Percentiles rank a stretch among this genome's conserved stretches.
Evolutionary conservation across 148 eudicot species (phyloP).

Genomic region (Fallopia convolvulus): DNA sequence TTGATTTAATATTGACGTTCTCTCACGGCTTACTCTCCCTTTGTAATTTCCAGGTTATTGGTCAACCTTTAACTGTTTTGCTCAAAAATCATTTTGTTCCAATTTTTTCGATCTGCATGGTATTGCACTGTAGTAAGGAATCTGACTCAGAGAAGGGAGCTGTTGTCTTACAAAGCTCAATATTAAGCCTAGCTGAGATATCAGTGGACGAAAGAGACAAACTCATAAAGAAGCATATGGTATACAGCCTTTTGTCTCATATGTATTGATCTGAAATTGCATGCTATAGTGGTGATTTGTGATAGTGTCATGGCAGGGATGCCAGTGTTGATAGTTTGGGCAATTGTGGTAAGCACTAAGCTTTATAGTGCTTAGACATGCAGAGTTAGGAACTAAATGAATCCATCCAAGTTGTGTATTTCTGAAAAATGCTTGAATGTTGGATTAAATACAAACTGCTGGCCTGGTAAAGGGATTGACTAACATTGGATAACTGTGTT

Average conservation of each 20-base stretch:
- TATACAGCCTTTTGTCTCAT: slow-evolving; percentile 15
- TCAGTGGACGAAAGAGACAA: slow-evolving; percentile 80
- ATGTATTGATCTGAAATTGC: slow-evolving; percentile 1
- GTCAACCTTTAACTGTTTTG: slow-evolving; percentile 43
- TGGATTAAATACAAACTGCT: not conserved
- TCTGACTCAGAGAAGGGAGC: slow-evolving; percentile 63
- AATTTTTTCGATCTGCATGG: slow-evolving; percentile 86
- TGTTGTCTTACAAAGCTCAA: slow-evolving; percentile 54
- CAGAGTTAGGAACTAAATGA: not conserved
- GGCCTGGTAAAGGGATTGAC: not conserved
- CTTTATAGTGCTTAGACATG: not conserved
- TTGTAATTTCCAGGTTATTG: slow-evolving; percentile 45
- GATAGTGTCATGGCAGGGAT: not conserved
- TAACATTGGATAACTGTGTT: not conserved
- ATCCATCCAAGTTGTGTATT: not conserved
- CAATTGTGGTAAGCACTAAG: not conserved
- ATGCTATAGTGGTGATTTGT: slow-evolving; percentile 4
- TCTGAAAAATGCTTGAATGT: not conserved
- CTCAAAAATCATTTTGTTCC: slow-evolving; percentile 67
- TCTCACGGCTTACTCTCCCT: not conserved
- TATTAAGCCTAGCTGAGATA: slow-evolving; percentile 59
- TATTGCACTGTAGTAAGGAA: slow-evolving; percentile 71
- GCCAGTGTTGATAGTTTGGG: not conserved
- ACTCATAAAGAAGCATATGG: slow-evolving; percentile 87
- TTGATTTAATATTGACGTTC: not conserved